Conservation (phyloP, 306 rosid species). For the Hippophae tibetana region DNA sequence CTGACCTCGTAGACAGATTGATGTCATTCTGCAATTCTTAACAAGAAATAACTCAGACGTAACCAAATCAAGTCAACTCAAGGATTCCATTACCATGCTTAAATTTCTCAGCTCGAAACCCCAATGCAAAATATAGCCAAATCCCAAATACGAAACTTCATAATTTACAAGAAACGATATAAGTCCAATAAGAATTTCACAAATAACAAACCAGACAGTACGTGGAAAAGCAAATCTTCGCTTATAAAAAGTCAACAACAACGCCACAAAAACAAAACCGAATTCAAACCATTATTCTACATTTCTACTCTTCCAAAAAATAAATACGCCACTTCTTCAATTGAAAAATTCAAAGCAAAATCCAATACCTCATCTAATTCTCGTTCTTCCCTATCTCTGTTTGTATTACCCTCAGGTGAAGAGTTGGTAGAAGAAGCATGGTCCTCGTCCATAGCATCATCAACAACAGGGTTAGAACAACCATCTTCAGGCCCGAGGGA, state of each 20-base stretch:
- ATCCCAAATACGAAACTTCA: slow-evolving; percentile 1
- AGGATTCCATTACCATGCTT: not conserved
- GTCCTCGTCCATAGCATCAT: slow-evolving; percentile 18
- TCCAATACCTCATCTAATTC: slow-evolving; percentile 24
- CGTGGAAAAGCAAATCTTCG: slow-evolving; percentile 6
- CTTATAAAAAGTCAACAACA: slow-evolving; percentile 19
- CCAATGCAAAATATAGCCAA: not conserved
- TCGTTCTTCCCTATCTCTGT: slow-evolving; percentile 23
- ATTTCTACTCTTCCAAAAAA: not conserved
- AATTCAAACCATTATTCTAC: slow-evolving; percentile 7
- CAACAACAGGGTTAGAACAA: slow-evolving; percentile 3
- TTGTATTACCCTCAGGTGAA: slow-evolving; percentile 17
- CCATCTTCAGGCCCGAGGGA: slow-evolving; percentile 16
- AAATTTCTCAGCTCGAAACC: not conserved
- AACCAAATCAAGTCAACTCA: not conserved
- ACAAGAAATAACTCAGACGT: not conserved
- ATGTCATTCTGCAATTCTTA: not conserved
- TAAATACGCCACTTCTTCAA: slow-evolving; percentile 9
- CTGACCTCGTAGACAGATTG: not conserved
- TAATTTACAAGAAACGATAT: not conserved
- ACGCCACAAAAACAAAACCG: slow-evolving; percentile 1
- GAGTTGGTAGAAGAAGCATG: slow-evolving; percentile 22
- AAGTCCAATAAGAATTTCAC: not conserved
- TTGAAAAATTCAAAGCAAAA: not conserved
- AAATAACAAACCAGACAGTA: not conserved